Base-by-base conservation (phyloP, 352 stramenopile genomes). In the Thalassiosira delicatula region DNA sequence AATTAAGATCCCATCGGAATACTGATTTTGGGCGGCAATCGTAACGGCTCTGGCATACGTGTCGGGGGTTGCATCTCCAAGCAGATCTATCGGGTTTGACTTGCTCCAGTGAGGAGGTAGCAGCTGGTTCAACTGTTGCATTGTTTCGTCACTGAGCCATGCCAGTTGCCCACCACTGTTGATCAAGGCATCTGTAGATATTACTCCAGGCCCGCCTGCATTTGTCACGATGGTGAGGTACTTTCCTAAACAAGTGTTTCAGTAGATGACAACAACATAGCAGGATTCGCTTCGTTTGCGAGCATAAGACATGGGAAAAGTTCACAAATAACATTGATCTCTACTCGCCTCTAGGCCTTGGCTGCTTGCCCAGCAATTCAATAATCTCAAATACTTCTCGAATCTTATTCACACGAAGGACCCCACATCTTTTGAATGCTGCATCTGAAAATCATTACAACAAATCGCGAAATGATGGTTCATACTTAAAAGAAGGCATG, bases 151-250 rank as follows among this genome's bases (percentile, higher is more conserved):
- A 23, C 76, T 84, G 14, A 90, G 63, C 68, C 77, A 62, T 53
- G 83, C 76, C 23, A 89, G 62, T 17, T 83, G 56, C 33, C 76
- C 74, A 59, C 83, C 83, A 61, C 73, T 84, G 9, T 71, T 69
- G 42, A 88, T 87, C 2, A 86, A 61, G 40, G 80, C 79, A 79
- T 90, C 84, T 25, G 84, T 85, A 33, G 56, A 70, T 44, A 87
- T 78, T 25, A 87, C 70, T 40, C 83, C 70, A 46, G 84, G 84
- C 25, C 84, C 84, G 44, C 84, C 84, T 32, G 79, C 84, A 73
- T 90, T 90, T 14, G 84, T 90, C n/a, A 90, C 63, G 33, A 90
- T 83, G 29, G 84, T 84, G 17, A 90, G 49, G 61, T 73, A 59
- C 53, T 73, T 85, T 23, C 44, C 44, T 49, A 49, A 49, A 49